phyloP scores from a whole-genome alignment of 306 rosid genomes.

The Crataegus laevigata region DNA sequence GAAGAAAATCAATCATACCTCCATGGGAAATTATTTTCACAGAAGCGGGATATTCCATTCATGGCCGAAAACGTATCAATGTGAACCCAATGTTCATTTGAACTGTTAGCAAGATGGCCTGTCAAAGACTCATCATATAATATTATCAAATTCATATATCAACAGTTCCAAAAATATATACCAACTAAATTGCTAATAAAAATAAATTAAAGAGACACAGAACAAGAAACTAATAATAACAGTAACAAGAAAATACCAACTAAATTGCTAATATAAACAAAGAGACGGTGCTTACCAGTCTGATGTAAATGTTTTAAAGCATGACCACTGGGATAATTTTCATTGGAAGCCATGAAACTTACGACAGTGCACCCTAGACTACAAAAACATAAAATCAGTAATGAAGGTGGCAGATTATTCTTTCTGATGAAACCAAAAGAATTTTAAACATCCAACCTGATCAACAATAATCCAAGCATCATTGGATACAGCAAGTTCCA shows the following conservation, averaged over 20 bases:
- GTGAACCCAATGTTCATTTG: constrained; percentile 62
- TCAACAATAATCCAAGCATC: constrained; percentile 53
- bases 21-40: constrained; percentile 71
- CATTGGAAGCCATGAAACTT: constrained; percentile 76
- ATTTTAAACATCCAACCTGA: constrained; percentile 50
- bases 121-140: constrained; percentile 20
- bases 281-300: constrained; percentile 35
- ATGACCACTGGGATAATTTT: constrained; percentile 90
- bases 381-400: constrained; percentile 40
- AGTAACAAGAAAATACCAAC: not conserved
- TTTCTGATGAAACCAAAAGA: constrained; percentile 10
- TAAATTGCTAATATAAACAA: not conserved
- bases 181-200: too few species aligned
- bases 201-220: too few species aligned
- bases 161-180: not conserved
- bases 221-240: not conserved
- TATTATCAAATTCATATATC: not conserved
- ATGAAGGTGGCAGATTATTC: not conserved
- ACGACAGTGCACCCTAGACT: constrained; percentile 73
- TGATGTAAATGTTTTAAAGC: constrained; percentile 69
- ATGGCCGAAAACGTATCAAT: constrained; percentile 96
- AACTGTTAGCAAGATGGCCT: constrained; percentile 42
- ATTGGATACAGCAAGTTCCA: constrained; percentile 67
- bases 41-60: constrained; percentile 93
- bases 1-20: constrained; percentile 44